Evolutionary conservation across 2,329 filamentous ascomycete genomes (phyloP), one percentile per base, ranked within the genome.

Genomic region (Shiraia sp.): DNA sequence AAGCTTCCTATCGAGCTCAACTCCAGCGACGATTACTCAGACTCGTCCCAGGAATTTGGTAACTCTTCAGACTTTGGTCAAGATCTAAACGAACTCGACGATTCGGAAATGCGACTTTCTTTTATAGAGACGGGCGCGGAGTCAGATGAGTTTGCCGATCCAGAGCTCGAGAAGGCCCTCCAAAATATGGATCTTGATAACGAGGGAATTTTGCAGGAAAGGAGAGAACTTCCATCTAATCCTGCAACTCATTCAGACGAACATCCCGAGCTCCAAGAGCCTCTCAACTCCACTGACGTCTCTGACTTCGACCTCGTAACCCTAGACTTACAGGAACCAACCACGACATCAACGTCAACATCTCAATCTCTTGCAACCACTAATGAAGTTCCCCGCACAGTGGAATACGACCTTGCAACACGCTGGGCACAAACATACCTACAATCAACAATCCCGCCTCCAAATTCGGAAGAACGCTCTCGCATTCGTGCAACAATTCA

Each of bases 381-480:
- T n/a, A 22, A 49, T 9, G 27, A 51, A 16, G 9, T 34, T 17
- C 4, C 35, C 4, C 50, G 49, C 31, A 53, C 55, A 10, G 32
- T 51, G 2, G 53, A 63, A 34, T 65, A 54, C 40, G 37, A 26
- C 10, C 33, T 45, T n/a, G 66, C 64, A 16, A 59, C 58, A 9
- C 30, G 30, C 13, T 69, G 66, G 66, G 58, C 64, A 8, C 52
- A 53, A 10, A 27, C 45, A 10, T 63, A 66, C 43, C 55, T 66
- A 19, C n/a, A 31, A 16, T 46, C 44, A 16, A 62, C 63, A 7
- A 61, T 68, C 27, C 65, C 65, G n/a, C 51, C 48, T 1, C 46
- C 57, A 12, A 29, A 33, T 12, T 49, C 55, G 3, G 40, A 22
- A 7, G 13, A 33, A 7, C 55, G 49, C 10, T 47, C 61, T 8